Conservation (phyloP, 2,329 filamentous ascomycete genomes). For the Cytospora piceicola region DNA sequence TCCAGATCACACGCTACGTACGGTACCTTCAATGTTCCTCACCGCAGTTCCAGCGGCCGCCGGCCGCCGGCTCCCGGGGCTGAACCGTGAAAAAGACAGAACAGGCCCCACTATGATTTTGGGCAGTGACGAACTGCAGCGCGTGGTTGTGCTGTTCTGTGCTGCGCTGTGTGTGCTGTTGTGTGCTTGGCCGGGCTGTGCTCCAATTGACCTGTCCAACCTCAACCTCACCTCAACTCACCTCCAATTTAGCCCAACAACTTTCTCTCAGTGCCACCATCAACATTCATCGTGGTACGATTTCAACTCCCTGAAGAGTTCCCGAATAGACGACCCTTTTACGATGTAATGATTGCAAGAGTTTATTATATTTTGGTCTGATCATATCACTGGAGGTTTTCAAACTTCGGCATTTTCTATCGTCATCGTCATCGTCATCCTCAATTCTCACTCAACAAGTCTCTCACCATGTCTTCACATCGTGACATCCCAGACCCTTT, state of each 20-base stretch:
- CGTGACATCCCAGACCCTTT: conserved; percentile 25
- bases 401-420: conserved; percentile 4
- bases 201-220: too few relatives aligned
- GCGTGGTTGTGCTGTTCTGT: too few relatives aligned
- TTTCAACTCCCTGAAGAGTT: conserved; percentile 1
- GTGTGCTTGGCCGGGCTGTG: too few relatives aligned
- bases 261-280: conserved; percentile 1
- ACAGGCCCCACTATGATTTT: neutral
- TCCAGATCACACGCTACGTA: neutral
- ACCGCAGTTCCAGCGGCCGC: conserved; percentile 1
- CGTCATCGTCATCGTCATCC: neutral
- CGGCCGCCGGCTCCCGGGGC: neutral
- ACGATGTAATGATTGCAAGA: conserved; percentile 4
- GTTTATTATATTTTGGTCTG: conserved; percentile 10
- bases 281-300: neutral
- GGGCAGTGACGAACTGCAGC: neutral
- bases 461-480: conserved; percentile 23
- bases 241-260: conserved; percentile 7
- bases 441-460: neutral
- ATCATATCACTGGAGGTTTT: neutral
- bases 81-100: neutral
- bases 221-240: neutral
- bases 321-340: neutral
- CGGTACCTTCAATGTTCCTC: too few relatives aligned
- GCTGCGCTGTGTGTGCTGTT: too few relatives aligned